Base-by-base conservation (phyloP, 257 asterid species). In the Fraxinus cuspidata region DNA sequence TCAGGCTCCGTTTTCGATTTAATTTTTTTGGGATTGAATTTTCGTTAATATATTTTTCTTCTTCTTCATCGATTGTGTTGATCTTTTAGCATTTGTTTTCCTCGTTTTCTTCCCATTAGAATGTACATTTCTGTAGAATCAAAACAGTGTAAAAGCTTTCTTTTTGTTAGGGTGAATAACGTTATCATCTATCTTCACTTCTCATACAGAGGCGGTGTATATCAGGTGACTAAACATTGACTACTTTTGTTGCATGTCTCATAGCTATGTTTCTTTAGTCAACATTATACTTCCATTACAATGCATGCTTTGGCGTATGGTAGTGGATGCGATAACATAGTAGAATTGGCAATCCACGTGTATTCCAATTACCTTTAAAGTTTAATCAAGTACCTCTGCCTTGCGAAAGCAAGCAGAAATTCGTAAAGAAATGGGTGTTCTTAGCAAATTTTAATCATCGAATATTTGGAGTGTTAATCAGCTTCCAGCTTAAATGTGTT, bases 121-220 rank as follows among this genome's bases (percentile, higher is more conserved):
- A 56, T 79, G 83, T 83, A 79, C 76, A 82, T 82, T 74, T 76
- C 60, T 74, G 75, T 82, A 80, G 78, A 69, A 77, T 73, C 72
- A 44, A 44, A 67, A 72, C 51, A 58, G 38, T 47, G 60, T 34
- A 74, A 66, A 68, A 40, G 82, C 58, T 42, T 70, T 75, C 35
- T 75, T 67, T 76, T 66, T 16, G 76, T 32, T 51, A 74, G 76
- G 72, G 47, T 67, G 73, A 77, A 74, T 78, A 19, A 38, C 71
- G 27, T 42, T 35, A 11, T 37, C 29, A 8, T 58, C 15, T 5
- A 5, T 58, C 29, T 58, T 58, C 28, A 2, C 31, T 5, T 21
- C 44, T 35, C 35, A 21, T 18, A 51, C 25, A 15, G 63, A 51
- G 21, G 21, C 1, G 7, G 7, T 51, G 9, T 51, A 18, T 13